Conservation (phyloP, 306 rosid species). For the Lathyrus oleraceus region DNA sequence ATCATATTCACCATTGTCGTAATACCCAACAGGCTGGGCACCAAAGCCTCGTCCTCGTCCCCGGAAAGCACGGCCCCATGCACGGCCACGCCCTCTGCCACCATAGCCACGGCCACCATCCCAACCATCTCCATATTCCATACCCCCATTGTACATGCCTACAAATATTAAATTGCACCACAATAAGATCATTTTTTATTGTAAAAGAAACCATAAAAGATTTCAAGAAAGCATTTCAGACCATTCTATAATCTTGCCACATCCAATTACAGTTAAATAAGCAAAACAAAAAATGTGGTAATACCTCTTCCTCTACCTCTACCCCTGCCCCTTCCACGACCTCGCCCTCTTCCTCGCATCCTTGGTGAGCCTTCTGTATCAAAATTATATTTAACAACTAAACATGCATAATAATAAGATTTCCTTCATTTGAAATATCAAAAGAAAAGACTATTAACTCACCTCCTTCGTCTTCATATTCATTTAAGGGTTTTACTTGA, state of each 20-base stretch:
- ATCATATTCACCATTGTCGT: slow-evolving; percentile 66
- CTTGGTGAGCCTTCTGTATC: slow-evolving; percentile 69
- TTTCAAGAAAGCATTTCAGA: neutral
- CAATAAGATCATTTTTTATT: slow-evolving; percentile 1
- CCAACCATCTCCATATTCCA: slow-evolving; percentile 78
- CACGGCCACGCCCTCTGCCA: slow-evolving; percentile 75
- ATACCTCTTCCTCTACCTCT: slow-evolving; percentile 51
- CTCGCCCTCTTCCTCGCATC: slow-evolving; percentile 58
- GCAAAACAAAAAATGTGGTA: slow-evolving; percentile 21
- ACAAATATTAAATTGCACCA: neutral
- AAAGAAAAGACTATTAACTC: slow-evolving; percentile 26
- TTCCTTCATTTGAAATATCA: neutral
- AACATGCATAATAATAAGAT: neutral
- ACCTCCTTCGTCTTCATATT: slow-evolving; percentile 83
- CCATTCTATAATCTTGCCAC: neutral
- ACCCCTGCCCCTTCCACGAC: slow-evolving; percentile 79
- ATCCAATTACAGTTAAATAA: slow-evolving; percentile 8
- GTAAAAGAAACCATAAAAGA: neutral
- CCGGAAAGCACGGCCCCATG: slow-evolving; percentile 54
- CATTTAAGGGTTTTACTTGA: slow-evolving; percentile 80
- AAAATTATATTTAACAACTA: slow-evolving; percentile 28
- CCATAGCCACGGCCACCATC: slow-evolving; percentile 78
- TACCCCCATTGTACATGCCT: slow-evolving; percentile 70
- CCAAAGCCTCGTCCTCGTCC: slow-evolving; percentile 74
- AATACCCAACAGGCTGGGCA: slow-evolving; percentile 52